Evolutionary conservation across 2,329 filamentous ascomycete genomes (phyloP).

Genomic region (Sarocladiaceae sp.): DNA sequence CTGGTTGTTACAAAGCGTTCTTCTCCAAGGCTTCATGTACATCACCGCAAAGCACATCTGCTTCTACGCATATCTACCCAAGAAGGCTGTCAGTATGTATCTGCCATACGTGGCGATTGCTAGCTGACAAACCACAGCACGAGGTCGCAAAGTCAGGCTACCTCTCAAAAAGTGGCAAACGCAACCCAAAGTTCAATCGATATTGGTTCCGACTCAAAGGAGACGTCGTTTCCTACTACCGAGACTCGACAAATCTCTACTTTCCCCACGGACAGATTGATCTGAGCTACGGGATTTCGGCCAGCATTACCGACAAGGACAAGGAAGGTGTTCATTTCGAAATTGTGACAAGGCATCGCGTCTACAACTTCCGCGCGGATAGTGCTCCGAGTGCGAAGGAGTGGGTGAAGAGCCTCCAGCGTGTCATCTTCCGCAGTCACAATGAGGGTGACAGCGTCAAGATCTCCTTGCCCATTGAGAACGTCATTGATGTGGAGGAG

Average conservation of each 20-base stretch:
- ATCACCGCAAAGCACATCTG: slow-evolving; percentile 89
- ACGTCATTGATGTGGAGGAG: slow-evolving; percentile 88
- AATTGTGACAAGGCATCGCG: slow-evolving; percentile 74
- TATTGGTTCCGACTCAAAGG: slow-evolving; percentile 94
- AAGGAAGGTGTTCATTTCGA: slow-evolving; percentile 73
- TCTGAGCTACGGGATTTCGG: slow-evolving; percentile 83
- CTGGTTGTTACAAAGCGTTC: slow-evolving; percentile 84
- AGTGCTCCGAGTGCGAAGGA: slow-evolving; percentile 83
- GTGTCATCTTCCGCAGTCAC: slow-evolving; percentile 90
- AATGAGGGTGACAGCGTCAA: slow-evolving; percentile 98
- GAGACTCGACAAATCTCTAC: slow-evolving; percentile 76
- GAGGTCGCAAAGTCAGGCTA: slow-evolving; percentile 80
- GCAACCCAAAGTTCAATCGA: slow-evolving; percentile 79
- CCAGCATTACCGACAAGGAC: slow-evolving; percentile 68
- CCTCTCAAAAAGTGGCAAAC: slow-evolving; percentile 79
- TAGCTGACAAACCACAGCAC: slow-evolving; percentile 38
- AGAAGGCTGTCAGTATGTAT: slow-evolving; percentile 62
- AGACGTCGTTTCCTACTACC: slow-evolving; percentile 86
- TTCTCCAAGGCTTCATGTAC: slow-evolving; percentile 93
- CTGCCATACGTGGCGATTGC: too few relatives aligned
- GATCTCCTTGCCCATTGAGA: slow-evolving; percentile 82
- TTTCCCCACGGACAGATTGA: slow-evolving; percentile 91
- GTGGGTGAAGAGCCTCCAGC: slow-evolving; percentile 91
- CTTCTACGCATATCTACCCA: slow-evolving; percentile 95
- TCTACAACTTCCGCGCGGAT: slow-evolving; percentile 84